These are phyloP conservation scores for Cystobasidium sp. DNA, from an alignment of 1,284 basidiomycete species.

Conservation along the genomic window DNA sequence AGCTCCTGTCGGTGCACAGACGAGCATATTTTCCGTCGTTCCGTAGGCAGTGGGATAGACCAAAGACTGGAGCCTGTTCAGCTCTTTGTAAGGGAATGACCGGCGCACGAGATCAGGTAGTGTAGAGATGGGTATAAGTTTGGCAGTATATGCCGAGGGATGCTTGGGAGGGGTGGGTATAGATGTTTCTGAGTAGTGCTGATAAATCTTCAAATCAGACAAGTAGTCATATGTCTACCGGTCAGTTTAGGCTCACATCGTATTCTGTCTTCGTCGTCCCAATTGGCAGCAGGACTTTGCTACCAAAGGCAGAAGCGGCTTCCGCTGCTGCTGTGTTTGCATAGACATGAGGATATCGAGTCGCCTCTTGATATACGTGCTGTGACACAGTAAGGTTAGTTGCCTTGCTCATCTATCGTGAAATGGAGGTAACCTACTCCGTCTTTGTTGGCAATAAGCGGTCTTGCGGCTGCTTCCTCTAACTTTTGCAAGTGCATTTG, in stretches of 20 bases:
- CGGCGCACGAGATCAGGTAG: slow-evolving; percentile 78
- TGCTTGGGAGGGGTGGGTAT: slow-evolving; percentile 83
- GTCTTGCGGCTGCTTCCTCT: slow-evolving; percentile 38
- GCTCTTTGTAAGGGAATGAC: slow-evolving; percentile 84
- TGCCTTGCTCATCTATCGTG: not conserved
- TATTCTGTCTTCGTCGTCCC: slow-evolving; percentile 74
- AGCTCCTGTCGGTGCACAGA: slow-evolving; percentile 97
- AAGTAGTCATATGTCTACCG: slow-evolving; percentile 52
- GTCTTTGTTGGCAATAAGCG: slow-evolving; percentile 27
- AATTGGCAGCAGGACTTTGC: slow-evolving; percentile 77
- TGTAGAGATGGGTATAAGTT: slow-evolving; percentile 72
- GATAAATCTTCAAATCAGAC: slow-evolving; percentile 55
- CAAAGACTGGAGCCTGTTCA: slow-evolving; percentile 96
- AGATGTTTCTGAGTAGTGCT: slow-evolving; percentile 72
- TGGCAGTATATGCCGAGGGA: slow-evolving; percentile 74
- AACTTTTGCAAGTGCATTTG: slow-evolving; percentile 31
- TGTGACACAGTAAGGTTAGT: not conserved
- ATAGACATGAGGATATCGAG: slow-evolving; percentile 82
- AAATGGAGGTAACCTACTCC: slow-evolving; percentile 8
- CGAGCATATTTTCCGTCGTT: slow-evolving; percentile 93
- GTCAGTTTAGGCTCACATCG: slow-evolving; percentile 63
- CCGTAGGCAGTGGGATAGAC: slow-evolving; percentile 91
- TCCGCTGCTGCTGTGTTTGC: slow-evolving; percentile 70
- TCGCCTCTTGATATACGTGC: slow-evolving; percentile 23
- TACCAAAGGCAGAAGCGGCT: slow-evolving; percentile 72